Percentiles rank a stretch among this genome's conserved stretches.
Conservation (phyloP, 2,329 filamentous ascomycete genomes). For the Fusarium denticulatum region DNA sequence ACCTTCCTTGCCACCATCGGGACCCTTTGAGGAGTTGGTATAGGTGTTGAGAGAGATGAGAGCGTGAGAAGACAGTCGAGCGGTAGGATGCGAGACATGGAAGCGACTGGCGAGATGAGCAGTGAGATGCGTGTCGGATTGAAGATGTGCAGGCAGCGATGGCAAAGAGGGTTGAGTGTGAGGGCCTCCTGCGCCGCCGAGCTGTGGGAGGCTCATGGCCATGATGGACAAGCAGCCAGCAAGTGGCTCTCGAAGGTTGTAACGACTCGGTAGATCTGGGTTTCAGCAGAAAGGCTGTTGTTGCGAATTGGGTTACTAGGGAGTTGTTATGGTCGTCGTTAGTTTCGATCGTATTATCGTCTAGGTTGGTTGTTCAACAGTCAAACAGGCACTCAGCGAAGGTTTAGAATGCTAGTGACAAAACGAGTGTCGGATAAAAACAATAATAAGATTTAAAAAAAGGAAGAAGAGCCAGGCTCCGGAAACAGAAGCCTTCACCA, state of each 20-base stretch:
- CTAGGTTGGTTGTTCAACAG: slow-evolving; percentile 9
- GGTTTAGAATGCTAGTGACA: slow-evolving; percentile 30
- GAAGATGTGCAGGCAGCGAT: slow-evolving; percentile 83
- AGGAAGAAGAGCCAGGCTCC: slow-evolving; percentile 25
- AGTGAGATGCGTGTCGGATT: slow-evolving; percentile 81
- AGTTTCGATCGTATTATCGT: neutral
- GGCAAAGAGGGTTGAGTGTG: slow-evolving; percentile 89
- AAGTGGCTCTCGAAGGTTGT: slow-evolving; percentile 38
- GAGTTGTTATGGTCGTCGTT: slow-evolving; percentile 15
- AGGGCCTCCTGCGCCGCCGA: slow-evolving; percentile 64
- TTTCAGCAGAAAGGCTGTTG: slow-evolving; percentile 4
- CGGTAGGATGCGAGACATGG: slow-evolving; percentile 89
- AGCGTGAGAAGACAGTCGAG: slow-evolving; percentile 88
- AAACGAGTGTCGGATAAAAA: slow-evolving; percentile 43
- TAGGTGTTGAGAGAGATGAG: slow-evolving; percentile 95
- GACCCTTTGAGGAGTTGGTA: slow-evolving; percentile 85
- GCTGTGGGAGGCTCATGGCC: slow-evolving; percentile 67
- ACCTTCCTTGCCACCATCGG: slow-evolving; percentile 90
- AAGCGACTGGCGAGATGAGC: slow-evolving; percentile 88
- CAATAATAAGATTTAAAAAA: slow-evolving; percentile 16
- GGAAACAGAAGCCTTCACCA: slow-evolving; percentile 36
- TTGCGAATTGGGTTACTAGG: slow-evolving; percentile 4
- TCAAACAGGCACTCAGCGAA: slow-evolving; percentile 37
- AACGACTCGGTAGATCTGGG: slow-evolving; percentile 16
- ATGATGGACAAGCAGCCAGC: slow-evolving; percentile 58